Evolutionary conservation across 176 grass and related monocot genomes (phyloP), one percentile per base, ranked within the genome.

Genomic region (Eragrostis nindensis): DNA sequence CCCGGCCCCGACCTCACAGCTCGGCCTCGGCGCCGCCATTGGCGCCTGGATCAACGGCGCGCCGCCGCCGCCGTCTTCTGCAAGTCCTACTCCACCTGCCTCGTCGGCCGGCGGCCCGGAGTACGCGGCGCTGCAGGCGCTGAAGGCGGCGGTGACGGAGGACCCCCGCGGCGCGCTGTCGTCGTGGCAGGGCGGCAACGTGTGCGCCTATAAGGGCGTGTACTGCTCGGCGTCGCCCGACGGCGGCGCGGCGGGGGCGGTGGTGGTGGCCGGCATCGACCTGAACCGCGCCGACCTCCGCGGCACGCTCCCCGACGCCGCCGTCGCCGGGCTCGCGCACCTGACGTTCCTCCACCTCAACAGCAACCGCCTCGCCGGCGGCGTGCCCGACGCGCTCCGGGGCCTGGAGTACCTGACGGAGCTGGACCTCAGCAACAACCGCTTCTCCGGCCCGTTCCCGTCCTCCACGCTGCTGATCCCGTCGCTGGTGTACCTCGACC

Each of bases 351-450:
- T 98, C 56, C 95, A 98, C 77, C 81, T 98, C 30, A 98, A 98
- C 87, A 90, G 85, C 81, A 98, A 98, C 87, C 87, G 92, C 38
- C 81, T 98, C 61, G 8, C 56, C 3, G 92, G 92, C 67, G 67
- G 61, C 4, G 64, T 94, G 14, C 95, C 95, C 0, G 95, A 91
- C 40, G 38, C 87, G 39, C 85, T 98, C 57, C 54, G 69, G 9
- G 92, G 87, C 46, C 80, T 98, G 19, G 73, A 74, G 77, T 87
- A 87, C 76, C 85, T 98, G 10, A 85, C 92, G 5, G 95, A 98
- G 86, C 95, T 98, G 9, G 95, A 98, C 75, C 86, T 98, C 3
- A 98, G 95, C 87, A 98, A 89, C 86, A 98, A 98, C 83, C 77
- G 77, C 47, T 85, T 94, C 77, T 80, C 87, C 1, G 95, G 95